phyloP scores from a whole-genome alignment of 441 rosid species.

The Corymbia calophylla region DNA sequence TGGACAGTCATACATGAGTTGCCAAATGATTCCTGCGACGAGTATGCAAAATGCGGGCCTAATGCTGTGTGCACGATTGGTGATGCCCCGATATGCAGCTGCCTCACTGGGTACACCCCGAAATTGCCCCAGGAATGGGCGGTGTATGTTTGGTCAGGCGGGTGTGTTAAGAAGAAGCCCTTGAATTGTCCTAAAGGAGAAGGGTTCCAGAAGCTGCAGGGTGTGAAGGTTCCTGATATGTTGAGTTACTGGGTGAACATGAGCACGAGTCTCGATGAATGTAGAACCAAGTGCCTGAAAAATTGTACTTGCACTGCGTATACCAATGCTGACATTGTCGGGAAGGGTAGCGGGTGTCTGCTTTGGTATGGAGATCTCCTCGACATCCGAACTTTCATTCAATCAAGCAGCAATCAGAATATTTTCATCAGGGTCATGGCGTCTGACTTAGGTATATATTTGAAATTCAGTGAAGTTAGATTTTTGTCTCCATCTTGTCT shows the following conservation, averaged over 20 bases:
- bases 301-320: neutral
- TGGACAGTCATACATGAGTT: neutral
- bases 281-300: neutral
- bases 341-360: neutral
- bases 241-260: neutral
- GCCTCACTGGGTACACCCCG: neutral
- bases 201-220: neutral
- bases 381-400: neutral
- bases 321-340: neutral
- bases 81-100: neutral
- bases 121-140: neutral
- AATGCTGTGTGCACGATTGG: neutral
- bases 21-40: neutral
- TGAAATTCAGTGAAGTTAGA: neutral
- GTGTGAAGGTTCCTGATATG: neutral
- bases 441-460: neutral
- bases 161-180: neutral
- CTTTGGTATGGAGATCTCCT: slow-evolving; percentile 1
- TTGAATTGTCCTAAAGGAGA: neutral
- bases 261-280: neutral
- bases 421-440: neutral
- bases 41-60: neutral
- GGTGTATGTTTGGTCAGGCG: neutral
- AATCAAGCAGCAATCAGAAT: neutral
- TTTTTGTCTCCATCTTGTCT: neutral